Evolutionary conservation across 495 filamentous ascomycete species (phyloP), one percentile per base, ranked within the genome.

Genomic region (Pyrenula aspistea): DNA sequence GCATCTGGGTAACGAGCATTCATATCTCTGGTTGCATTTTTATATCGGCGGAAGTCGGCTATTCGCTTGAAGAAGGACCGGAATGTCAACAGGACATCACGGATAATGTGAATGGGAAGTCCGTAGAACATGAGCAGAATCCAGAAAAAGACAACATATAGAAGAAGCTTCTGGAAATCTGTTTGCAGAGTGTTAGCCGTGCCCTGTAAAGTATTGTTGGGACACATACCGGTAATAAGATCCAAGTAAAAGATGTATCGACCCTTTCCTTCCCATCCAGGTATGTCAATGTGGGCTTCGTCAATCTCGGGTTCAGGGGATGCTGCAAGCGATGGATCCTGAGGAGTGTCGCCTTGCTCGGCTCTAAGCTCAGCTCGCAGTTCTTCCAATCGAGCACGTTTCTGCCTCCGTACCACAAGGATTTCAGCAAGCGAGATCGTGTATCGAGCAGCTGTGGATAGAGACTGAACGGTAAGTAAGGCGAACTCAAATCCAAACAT

Each of bases 401-500:
- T 82, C 69, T 91, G 93, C 57, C 78, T 78, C 66, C 75, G 80
- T 57, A 83, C 82, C 57, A 96, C 81, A 50, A 78, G 78, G 56
- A 86, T 83, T 64, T 97, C 93, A 2, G 81, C 73, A 53, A 96
- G 67, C n/a, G 86, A 87, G 23, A 98, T 75, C 24, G 77, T 64
- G 69, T 97, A 98, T 54, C 91, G 82, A 54, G 81, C 73, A 19
- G 79, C 72, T 8, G 89, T 96, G 23, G 91, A 92, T 21, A 82
- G 71, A 1, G 94, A 95, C 24, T 83, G 81, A 11, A 94, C 83
- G 2, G 82, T 74, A 57, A 97, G 70, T 57, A 98, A 82, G 12
- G 91, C 90, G 62, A 97, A 98, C 67, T 98, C 93, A 62, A 98
- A 97, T 19, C 91, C 84, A 65, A 98, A 98, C 91, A 97, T 97